phyloP scores from a whole-genome alignment of 805 yeast genomes.

The Wickerhamomyces rabaulensis region DNA sequence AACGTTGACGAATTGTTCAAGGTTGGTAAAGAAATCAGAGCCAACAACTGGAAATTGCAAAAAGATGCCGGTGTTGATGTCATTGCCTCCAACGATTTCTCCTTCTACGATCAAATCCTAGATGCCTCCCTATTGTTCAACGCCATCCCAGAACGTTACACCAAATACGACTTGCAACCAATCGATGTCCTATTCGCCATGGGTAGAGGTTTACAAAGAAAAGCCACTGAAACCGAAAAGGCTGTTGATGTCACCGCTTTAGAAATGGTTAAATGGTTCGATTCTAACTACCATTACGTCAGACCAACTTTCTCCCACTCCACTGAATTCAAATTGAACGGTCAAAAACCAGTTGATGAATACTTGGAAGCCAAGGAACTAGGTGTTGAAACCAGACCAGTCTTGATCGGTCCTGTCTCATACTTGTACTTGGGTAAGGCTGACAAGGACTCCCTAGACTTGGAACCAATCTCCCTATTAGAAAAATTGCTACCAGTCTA shows the following conservation, averaged over 20 bases:
- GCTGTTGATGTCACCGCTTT: conserved; percentile 98
- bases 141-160: conserved; percentile 94
- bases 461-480: conserved; percentile 87
- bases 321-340: conserved; percentile 93
- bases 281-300: conserved; percentile 98
- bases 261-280: conserved; percentile 99
- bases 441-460: conserved; percentile 94
- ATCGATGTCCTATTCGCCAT: conserved; percentile 94
- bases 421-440: conserved; percentile 95
- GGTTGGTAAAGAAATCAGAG: conserved; percentile 94
- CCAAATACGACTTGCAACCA: conserved; percentile 82
- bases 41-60: conserved; percentile 96
- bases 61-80: conserved; percentile 94
- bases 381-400: conserved; percentile 98
- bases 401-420: conserved; percentile 93
- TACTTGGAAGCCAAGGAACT: conserved; percentile 95
- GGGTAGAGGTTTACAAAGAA: conserved; percentile 99
- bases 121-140: conserved; percentile 91
- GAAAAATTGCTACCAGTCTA: conserved; percentile 91
- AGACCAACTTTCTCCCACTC: conserved; percentile 98
- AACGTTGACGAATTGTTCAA: conserved; percentile 80
- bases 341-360: conserved; percentile 95
- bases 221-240: conserved; percentile 77
- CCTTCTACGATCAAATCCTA: conserved; percentile 95
- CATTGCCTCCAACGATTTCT: conserved; percentile 97